Percentiles rank a stretch among this genome's conserved stretches.
Evolutionary conservation across 257 asterid species (phyloP).

Genomic region (Knoxia roxburghii): DNA sequence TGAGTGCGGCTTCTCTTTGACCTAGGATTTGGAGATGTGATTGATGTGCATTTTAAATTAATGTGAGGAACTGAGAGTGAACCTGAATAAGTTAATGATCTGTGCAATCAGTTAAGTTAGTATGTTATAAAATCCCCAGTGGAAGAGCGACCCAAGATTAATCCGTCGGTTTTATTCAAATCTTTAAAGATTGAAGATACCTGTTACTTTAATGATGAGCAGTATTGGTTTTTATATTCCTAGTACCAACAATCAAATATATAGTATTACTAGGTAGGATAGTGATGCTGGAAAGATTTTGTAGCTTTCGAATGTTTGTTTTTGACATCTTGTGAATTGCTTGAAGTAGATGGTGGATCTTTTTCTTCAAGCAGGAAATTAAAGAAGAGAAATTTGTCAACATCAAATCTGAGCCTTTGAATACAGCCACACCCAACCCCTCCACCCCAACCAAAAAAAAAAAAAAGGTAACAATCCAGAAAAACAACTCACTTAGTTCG

Average conservation of each 20-base stretch:
- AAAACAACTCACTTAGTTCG: too few species aligned
- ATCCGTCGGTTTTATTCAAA: neutral
- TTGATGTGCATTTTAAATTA: conserved; percentile 16
- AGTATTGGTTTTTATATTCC: neutral
- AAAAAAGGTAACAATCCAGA: neutral
- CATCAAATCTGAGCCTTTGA: neutral
- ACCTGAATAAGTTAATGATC: neutral
- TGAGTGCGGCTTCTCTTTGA: conserved; percentile 13
- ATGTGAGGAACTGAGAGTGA: conserved; percentile 1
- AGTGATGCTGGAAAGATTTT: neutral
- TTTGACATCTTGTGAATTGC: neutral
- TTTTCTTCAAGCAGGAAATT: neutral
- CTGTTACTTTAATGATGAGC: conserved; percentile 3
- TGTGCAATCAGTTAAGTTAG: neutral
- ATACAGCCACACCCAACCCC: too few species aligned
- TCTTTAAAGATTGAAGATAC: conserved; percentile 1
- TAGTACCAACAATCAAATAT: neutral
- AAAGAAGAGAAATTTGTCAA: conserved; percentile 8
- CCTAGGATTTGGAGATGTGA: conserved; percentile 35
- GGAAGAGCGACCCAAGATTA: conserved; percentile 7
- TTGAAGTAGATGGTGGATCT: neutral
- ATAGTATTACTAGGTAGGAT: neutral
- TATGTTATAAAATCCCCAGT: conserved; percentile 1
- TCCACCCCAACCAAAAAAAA: neutral
- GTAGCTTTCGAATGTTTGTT: conserved; percentile 7